phyloP scores from a whole-genome alignment of 2,329 filamentous ascomycete genomes.

The Drechslerella dactyloides region DNA sequence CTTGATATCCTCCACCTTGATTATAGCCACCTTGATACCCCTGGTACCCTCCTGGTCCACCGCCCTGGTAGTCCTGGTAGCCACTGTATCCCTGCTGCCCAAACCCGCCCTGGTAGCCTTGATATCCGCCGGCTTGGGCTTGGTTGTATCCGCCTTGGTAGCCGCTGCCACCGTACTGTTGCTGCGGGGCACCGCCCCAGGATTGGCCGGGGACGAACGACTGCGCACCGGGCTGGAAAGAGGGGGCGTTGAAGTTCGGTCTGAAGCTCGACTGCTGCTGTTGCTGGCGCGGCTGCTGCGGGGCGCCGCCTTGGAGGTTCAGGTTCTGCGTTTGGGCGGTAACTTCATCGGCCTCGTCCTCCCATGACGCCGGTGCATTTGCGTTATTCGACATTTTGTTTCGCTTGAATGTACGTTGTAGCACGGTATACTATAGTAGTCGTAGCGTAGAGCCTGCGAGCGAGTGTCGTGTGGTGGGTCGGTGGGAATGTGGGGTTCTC shows the following conservation, averaged over 20 bases:
- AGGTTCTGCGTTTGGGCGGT: constrained; percentile 73
- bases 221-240: constrained; percentile 71
- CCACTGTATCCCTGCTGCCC: constrained; percentile 58
- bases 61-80: background rate
- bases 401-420: constrained; percentile 29
- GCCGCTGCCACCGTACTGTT: constrained; percentile 59
- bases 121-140: constrained; percentile 60
- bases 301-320: constrained; percentile 75
- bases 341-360: constrained; percentile 71
- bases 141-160: constrained; percentile 55
- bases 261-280: constrained; percentile 56
- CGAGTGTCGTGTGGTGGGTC: too few species aligned
- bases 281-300: constrained; percentile 75
- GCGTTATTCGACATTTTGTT: constrained; percentile 72
- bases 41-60: constrained; percentile 57
- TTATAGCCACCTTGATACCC: constrained; percentile 58
- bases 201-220: constrained; percentile 74
- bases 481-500: too few species aligned
- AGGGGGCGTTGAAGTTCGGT: constrained; percentile 58
- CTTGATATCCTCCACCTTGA: constrained; percentile 62
- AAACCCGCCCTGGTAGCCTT: constrained; percentile 19
- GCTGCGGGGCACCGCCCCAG: constrained; percentile 64
- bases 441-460: too few species aligned
- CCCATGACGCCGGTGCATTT: constrained; percentile 79
- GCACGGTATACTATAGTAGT: too few species aligned